Conservation (phyloP, 768 basidiomycete species). For the Russula sp. region DNA sequence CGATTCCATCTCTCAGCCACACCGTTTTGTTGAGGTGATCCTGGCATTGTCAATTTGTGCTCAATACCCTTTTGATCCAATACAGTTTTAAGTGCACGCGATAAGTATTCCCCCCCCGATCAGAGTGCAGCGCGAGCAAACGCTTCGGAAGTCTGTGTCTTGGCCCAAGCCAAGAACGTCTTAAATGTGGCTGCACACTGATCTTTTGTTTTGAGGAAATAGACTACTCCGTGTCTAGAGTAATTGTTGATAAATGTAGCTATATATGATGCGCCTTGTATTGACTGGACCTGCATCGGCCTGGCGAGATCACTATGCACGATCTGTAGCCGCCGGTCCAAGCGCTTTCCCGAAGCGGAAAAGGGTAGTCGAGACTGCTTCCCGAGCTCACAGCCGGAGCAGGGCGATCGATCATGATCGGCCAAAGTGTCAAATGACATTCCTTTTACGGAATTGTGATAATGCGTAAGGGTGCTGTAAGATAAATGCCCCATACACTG, state of each 20-base stretch:
- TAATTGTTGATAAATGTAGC: not conserved
- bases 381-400: not conserved
- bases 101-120: constrained; percentile 41
- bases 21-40: constrained; percentile 40
- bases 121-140: constrained; percentile 33
- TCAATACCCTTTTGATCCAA: constrained; percentile 33
- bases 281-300: not conserved
- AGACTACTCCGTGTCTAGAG: not conserved
- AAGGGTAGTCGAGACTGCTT: not conserved
- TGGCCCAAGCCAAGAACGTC: constrained; percentile 19
- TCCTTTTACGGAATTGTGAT: not conserved
- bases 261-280: not conserved
- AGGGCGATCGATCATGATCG: not conserved
- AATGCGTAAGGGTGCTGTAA: not conserved
- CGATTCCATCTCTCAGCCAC: constrained; percentile 36
- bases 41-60: constrained; percentile 33
- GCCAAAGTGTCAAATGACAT: not conserved
- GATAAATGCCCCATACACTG: not conserved
- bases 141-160: constrained; percentile 27
- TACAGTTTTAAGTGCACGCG: constrained; percentile 29
- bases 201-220: not conserved
- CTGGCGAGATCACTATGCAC: not conserved
- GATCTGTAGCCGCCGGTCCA: not conserved
- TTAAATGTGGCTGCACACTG: not conserved
- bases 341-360: not conserved